These are phyloP conservation scores for Rhodosporidiobolus odoratus DNA, from an alignment of 768 basidiomycete genomes.

Conservation along the genomic window DNA sequence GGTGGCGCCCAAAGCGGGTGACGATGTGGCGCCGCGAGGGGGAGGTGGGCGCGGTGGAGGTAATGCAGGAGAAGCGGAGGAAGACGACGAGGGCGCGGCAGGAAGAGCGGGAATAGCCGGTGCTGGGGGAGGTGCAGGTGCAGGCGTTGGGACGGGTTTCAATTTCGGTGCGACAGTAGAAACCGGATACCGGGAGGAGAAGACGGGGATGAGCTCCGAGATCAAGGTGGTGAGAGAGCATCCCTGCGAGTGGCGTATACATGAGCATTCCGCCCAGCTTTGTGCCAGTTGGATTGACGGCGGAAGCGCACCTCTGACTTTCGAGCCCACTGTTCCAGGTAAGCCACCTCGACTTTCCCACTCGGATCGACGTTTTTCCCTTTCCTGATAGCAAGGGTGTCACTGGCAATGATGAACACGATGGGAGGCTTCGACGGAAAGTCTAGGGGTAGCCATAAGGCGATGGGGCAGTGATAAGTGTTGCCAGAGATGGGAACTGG, in stretches of 20 bases:
- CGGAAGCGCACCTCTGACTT: constrained; percentile 68
- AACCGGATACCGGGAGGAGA: constrained; percentile 53
- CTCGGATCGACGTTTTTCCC: constrained; percentile 72
- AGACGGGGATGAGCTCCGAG: constrained; percentile 70
- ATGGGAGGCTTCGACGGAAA: constrained; percentile 80
- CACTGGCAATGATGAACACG: constrained; percentile 84
- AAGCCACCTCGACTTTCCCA: constrained; percentile 65
- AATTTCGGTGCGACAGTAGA: constrained; percentile 19
- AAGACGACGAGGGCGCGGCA: constrained; percentile 26
- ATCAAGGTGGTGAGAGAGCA: constrained; percentile 69
- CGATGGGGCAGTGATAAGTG: constrained; percentile 89
- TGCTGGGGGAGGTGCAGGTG: constrained; percentile 30
- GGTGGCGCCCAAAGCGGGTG: constrained; percentile 38
- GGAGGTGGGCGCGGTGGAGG: constrained; percentile 36
- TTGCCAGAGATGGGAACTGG: constrained; percentile 71
- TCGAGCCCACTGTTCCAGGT: constrained; percentile 68
- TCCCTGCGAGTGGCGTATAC: constrained; percentile 53
- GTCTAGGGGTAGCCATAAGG: constrained; percentile 76
- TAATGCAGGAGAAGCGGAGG: background rate
- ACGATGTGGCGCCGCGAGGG: background rate
- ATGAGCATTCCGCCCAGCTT: too few species aligned
- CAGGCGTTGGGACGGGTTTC: constrained; percentile 36
- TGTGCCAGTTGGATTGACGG: background rate
- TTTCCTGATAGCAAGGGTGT: constrained; percentile 78
- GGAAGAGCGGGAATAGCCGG: constrained; percentile 35